A percentile compares a stretch with the other conserved stretches of the same genome.
Conservation (phyloP, 768 basidiomycete species). For the Russula foetens region DNA sequence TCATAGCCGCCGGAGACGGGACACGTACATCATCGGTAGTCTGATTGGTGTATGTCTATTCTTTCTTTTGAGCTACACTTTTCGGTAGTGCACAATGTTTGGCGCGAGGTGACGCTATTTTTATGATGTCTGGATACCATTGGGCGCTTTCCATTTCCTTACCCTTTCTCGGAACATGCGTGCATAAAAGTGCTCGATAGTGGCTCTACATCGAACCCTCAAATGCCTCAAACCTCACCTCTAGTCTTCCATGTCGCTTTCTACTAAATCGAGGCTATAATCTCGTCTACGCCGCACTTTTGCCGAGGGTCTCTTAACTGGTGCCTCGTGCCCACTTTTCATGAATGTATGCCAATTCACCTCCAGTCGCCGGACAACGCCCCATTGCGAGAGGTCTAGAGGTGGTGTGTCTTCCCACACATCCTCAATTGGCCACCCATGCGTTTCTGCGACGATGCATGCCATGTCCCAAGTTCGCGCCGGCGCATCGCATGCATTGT, state of each 20-base stretch:
- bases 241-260: conserved; percentile 3
- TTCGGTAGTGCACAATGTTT: conserved; percentile 16
- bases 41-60: conserved; percentile 84
- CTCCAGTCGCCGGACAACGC: conserved; percentile 57
- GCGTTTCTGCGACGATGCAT: conserved; percentile 59
- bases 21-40: conserved; percentile 81
- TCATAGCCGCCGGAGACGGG: conserved; percentile 79
- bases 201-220: neutral
- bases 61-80: conserved; percentile 44
- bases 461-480: conserved; percentile 73
- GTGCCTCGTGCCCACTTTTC: conserved; percentile 35
- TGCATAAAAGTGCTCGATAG: neutral
- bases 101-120: neutral
- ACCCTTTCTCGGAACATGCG: neutral
- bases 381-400: conserved; percentile 39
- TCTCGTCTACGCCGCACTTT: conserved; percentile 16
- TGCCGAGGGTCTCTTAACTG: neutral
- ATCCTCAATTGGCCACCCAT: conserved; percentile 65
- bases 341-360: conserved; percentile 64
- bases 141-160: neutral
- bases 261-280: conserved; percentile 12
- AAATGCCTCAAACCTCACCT: neutral
- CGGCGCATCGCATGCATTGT: conserved; percentile 52
- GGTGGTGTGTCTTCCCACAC: conserved; percentile 29
- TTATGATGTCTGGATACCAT: conserved; percentile 10